phyloP scores from a whole-genome alignment of 371 early-diverging fungal species.

The Apophysomyces ossiformis region DNA sequence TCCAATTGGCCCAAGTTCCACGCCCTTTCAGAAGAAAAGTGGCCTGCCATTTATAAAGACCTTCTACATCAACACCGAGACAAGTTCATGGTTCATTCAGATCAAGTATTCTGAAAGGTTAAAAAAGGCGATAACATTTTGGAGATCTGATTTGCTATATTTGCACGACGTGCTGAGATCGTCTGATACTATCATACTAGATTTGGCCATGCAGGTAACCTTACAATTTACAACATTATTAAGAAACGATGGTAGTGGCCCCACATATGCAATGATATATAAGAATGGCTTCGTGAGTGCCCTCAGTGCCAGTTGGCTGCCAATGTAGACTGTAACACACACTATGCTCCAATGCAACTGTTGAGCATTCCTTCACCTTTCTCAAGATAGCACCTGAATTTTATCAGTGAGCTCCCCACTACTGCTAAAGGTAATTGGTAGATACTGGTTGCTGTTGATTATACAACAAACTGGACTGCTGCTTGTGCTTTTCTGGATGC shows the following conservation, averaged over 20 bases:
- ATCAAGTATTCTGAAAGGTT: not conserved
- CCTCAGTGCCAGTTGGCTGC: slow-evolving; percentile 12
- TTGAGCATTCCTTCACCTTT: no score
- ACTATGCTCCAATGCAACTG: no score
- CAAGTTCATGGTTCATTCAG: slow-evolving; percentile 4
- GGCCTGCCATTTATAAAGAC: not conserved
- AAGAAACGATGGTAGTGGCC: slow-evolving; percentile 31
- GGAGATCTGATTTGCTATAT: slow-evolving; percentile 15
- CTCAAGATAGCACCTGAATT: no score
- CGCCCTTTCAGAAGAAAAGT: slow-evolving; percentile 10
- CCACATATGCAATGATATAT: slow-evolving; percentile 16
- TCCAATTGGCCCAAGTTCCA: slow-evolving; percentile 29
- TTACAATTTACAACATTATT: slow-evolving; percentile 15
- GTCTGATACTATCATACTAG: slow-evolving; percentile 16
- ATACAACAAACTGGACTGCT: slow-evolving; percentile 38
- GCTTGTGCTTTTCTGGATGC: slow-evolving; percentile 39
- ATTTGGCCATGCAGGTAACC: slow-evolving; percentile 21
- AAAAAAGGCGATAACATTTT: not conserved
- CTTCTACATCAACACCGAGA: slow-evolving; percentile 9
- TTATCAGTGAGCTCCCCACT: no score
- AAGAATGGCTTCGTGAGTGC: slow-evolving; percentile 17
- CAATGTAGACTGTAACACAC: no score
- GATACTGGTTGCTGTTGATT: no score
- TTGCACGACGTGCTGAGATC: slow-evolving; percentile 18
- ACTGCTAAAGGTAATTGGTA: no score